phyloP scores from a whole-genome alignment of 306 rosid genomes.

The Pachyrhizus erosus region DNA sequence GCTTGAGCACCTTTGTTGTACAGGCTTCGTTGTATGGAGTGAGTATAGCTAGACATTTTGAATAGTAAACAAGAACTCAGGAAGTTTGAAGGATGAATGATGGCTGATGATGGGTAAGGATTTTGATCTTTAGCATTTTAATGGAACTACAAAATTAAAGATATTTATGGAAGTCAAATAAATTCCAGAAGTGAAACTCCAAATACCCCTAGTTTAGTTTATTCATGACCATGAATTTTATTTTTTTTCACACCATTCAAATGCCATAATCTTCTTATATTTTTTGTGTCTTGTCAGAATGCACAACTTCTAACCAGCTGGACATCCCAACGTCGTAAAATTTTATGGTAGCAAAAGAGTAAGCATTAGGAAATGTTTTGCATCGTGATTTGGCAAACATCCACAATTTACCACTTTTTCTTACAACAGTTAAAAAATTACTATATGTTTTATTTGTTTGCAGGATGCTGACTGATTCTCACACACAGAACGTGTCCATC shows the following conservation, averaged over 20 bases:
- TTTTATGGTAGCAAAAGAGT: neutral
- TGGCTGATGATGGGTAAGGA: too few relatives aligned
- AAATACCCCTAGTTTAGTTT: neutral
- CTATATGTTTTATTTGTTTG: neutral
- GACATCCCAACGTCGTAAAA: too few relatives aligned
- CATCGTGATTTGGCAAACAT: neutral
- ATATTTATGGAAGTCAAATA: neutral
- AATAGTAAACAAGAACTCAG: neutral
- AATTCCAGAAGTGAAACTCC: neutral
- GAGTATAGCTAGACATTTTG: neutral
- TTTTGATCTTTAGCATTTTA: neutral
- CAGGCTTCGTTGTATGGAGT: neutral
- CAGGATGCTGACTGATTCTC: neutral
- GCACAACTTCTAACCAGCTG: neutral
- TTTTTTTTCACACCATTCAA: neutral
- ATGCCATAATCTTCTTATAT: neutral
- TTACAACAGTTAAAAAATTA: neutral
- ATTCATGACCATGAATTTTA: neutral
- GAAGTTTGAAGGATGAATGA: neutral
- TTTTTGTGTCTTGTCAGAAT: neutral
- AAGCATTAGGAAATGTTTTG: neutral
- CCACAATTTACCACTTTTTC: too few relatives aligned
- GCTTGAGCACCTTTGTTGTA: neutral
- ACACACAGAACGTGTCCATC: neutral
- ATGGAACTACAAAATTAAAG: neutral